Evolutionary conservation across 2,329 filamentous ascomycete genomes (phyloP).

Genomic region (Drechslera avenae): DNA sequence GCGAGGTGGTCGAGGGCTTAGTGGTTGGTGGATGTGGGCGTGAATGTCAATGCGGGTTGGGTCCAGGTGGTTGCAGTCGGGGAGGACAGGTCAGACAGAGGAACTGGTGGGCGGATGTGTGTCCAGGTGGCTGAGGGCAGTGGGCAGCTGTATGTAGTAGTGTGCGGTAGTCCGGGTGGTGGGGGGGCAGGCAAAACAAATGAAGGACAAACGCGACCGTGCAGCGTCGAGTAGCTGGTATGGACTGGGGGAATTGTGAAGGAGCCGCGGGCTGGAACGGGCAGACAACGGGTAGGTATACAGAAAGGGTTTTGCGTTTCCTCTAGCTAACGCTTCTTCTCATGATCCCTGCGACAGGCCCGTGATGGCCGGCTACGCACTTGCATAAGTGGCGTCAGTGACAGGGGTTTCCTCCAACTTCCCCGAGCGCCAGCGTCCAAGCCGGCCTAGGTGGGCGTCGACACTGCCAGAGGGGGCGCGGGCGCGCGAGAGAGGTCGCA

Average conservation of each 20-base stretch:
- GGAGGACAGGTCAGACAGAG: background rate
- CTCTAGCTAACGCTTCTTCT: slow-evolving; percentile 17
- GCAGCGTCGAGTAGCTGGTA: slow-evolving; percentile 10
- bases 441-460: slow-evolving; percentile 1
- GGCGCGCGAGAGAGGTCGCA: background rate
- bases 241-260: slow-evolving; percentile 18
- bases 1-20: too few species aligned
- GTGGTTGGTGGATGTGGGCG: background rate
- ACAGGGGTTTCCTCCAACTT: slow-evolving; percentile 25
- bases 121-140: too few species aligned
- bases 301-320: slow-evolving; percentile 36
- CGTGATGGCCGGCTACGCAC: slow-evolving; percentile 14
- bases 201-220: slow-evolving; percentile 25
- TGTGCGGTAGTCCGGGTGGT: slow-evolving; percentile 17
- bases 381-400: slow-evolving; percentile 21
- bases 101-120: background rate
- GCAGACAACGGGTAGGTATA: slow-evolving; percentile 19
- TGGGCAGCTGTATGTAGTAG: too few species aligned
- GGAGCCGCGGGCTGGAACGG: slow-evolving; percentile 17
- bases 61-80: slow-evolving; percentile 1
- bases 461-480: background rate
- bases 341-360: slow-evolving; percentile 11
- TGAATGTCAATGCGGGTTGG: slow-evolving; percentile 4
- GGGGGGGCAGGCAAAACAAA: slow-evolving; percentile 17
- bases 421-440: slow-evolving; percentile 20